Evolutionary conservation across 495 filamentous ascomycete species (phyloP), one percentile per base, ranked within the genome.

Genomic region (Annulohypoxylon moriforme): DNA sequence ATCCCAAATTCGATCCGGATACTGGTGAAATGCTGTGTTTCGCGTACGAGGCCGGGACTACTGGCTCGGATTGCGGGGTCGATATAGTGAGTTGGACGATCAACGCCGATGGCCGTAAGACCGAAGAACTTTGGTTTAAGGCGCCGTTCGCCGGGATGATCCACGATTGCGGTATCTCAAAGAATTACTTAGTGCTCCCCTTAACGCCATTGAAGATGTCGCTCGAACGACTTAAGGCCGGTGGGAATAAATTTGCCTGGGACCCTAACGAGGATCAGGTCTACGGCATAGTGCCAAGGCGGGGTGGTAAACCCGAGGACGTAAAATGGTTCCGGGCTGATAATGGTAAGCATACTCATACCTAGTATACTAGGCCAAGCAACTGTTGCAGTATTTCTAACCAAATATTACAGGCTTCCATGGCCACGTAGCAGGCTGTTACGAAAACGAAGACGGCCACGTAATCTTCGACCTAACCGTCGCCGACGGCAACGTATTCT

Each of bases 1-100:
- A 90, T 67, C 88, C 88, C 0, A 90, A 90, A 71, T 78, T 88
- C 53, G 87, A 89, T 64, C 88, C 87, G 0, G 78, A 77, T 13
- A 89, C 84, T 0, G 83, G 84, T 10, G 88, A 90, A 73, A 81
- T 89, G 80, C 64, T 88, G 4, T 85, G 82, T 44, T 88, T 87
- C 64, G 86, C 84, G 2, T 89, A 89, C 64, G 85, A 86, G 69
- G 82, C 82, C 0, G 83, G 83, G 7, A 80, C 81, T 0, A 77
- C 85, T 55, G 82, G 83, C 0, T 58, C 74, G 3, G 81, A 84
- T 63, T 82, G 79, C 36, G 81, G 78, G 0, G 74, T 76, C 0
- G 87, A 88, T 47, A 79, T 88, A n/a, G 81, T 79, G 11, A 79
- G 82, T 0, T 88, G 84, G 78, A 82, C 79, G 3, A 65, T 88